Percentiles rank a stretch among this genome's conserved stretches.
Conservation (phyloP, 371 early-diverging fungal genomes). For the Syncephalis fuscata region DNA sequence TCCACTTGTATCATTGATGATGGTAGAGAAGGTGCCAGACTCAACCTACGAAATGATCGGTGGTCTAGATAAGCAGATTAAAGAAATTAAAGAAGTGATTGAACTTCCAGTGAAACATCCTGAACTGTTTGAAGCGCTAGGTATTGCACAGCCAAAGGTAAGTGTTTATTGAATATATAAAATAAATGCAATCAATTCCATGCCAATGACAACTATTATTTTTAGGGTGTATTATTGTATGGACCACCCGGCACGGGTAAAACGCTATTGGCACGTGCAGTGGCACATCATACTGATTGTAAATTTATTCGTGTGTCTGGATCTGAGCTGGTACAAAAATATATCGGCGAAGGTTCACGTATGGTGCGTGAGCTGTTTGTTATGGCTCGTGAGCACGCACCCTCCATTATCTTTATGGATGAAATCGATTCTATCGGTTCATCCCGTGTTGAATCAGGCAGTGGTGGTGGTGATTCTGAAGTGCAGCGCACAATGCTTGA, state of each 20-base stretch:
- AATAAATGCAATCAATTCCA: not conserved
- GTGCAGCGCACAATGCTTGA: conserved; percentile 99
- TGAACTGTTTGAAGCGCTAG: conserved; percentile 97
- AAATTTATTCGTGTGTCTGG: conserved; percentile 99
- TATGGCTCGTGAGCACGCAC: conserved; percentile 97
- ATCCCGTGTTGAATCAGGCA: conserved; percentile 73
- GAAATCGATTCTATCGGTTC: conserved; percentile 99
- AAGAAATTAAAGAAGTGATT: conserved; percentile 99
- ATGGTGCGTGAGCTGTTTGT: conserved; percentile 99
- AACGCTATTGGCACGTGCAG: conserved; percentile 97
- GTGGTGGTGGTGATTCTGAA: conserved; percentile 89
- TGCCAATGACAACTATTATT: not conserved
- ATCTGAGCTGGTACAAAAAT: conserved; percentile 99
- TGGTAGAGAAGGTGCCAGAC: conserved; percentile 99
- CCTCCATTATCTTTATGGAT: conserved; percentile 99
- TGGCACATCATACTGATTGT: conserved; percentile 99
- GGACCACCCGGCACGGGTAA: conserved; percentile 99
- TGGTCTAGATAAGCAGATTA: conserved; percentile 98
- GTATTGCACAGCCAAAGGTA: conserved; percentile 98
- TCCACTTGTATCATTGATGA: conserved; percentile 96
- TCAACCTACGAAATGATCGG: conserved; percentile 99
- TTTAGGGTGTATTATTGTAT: conserved; percentile 86
- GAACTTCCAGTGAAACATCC: conserved; percentile 99
- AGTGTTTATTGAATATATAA: not conserved
- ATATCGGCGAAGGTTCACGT: conserved; percentile 98